Evolutionary conservation across 164 flowering plant species (phyloP).

Genomic region (Dillenia suffruticosa): DNA sequence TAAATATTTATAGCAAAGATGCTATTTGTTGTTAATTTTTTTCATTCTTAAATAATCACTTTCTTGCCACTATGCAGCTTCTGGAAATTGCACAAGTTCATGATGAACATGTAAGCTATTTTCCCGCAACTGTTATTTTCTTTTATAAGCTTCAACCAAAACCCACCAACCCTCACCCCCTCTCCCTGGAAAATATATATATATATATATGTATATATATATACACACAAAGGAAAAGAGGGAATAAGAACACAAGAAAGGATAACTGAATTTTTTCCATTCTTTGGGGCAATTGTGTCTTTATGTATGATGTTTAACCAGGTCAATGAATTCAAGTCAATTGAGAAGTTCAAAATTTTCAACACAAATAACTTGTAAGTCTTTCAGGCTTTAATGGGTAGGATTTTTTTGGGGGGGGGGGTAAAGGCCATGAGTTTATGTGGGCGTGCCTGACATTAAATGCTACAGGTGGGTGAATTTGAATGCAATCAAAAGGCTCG

Average conservation of each 20-base stretch:
- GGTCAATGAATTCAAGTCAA: conserved; percentile 90
- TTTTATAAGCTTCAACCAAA: background rate
- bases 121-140: background rate
- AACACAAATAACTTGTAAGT: conserved; percentile 90
- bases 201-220: too few species aligned
- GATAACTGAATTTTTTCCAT: too few species aligned
- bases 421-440: too few species aligned
- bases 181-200: too few species aligned
- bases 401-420: too few species aligned
- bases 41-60: background rate
- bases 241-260: too few species aligned
- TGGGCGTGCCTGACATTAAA: too few species aligned
- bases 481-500: conserved; percentile 91
- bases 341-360: conserved; percentile 95
- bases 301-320: conserved; percentile 20
- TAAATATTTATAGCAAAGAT: too few species aligned
- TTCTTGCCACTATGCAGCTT: conserved; percentile 52
- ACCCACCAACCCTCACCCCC: too few species aligned
- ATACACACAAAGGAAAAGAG: too few species aligned
- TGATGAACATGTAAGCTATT: conserved; percentile 68
- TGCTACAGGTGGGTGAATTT: conserved; percentile 88
- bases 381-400: background rate
- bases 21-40: too few species aligned
- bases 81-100: conserved; percentile 90
- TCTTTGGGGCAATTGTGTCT: background rate